phyloP scores from a whole-genome alignment of 1,284 basidiomycete species.

The Trichosporon sp. region DNA sequence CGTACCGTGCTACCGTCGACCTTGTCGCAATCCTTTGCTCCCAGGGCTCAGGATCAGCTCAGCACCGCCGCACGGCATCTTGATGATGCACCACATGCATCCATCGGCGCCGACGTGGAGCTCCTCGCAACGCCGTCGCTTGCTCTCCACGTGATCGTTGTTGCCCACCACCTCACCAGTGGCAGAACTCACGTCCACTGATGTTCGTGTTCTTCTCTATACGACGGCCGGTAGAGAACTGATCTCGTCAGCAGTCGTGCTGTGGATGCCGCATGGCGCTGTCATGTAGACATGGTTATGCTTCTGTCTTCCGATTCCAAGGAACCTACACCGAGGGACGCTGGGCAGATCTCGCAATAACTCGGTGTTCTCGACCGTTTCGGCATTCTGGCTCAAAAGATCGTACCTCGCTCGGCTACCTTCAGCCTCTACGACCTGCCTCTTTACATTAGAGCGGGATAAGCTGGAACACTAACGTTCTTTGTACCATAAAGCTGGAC shows the following conservation, averaged over 20 bases:
- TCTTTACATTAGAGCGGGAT: background rate
- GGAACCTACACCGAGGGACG: background rate
- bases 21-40: slow-evolving; percentile 5
- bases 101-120: background rate
- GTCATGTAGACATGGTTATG: background rate
- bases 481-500: background rate
- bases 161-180: too few relatives aligned
- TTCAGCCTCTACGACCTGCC: background rate
- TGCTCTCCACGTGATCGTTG: background rate
- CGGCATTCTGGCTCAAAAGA: background rate
- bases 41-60: background rate
- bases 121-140: background rate
- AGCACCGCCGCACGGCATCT: background rate
- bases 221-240: background rate
- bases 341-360: background rate
- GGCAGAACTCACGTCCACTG: too few relatives aligned
- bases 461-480: background rate
- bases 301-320: background rate
- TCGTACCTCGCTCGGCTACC: background rate
- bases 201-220: too few relatives aligned
- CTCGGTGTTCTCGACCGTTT: background rate
- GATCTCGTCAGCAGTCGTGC: background rate
- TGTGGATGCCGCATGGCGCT: background rate
- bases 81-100: background rate
- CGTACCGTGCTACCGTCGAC: background rate